A percentile compares a stretch with the other conserved stretches of the same genome.
Evolutionary conservation across 202 grass and related monocot species (phyloP).

Genomic region (Schoenoplectus triqueter): DNA sequence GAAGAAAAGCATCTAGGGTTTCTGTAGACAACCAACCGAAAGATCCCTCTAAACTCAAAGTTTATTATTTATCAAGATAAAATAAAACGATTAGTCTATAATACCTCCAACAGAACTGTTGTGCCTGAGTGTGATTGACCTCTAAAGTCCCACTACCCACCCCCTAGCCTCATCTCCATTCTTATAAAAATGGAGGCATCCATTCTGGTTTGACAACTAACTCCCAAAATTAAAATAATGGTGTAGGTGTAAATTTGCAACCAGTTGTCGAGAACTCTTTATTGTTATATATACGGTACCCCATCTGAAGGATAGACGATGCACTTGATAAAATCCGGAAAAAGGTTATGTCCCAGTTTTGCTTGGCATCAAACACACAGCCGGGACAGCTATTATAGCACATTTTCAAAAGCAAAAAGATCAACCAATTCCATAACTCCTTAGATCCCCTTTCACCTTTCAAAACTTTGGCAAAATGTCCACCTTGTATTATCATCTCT

Average conservation of each 20-base stretch:
- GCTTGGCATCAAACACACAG: slow-evolving; percentile 47
- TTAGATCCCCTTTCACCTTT: slow-evolving; percentile 24
- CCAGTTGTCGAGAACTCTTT: neutral
- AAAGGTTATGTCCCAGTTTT: slow-evolving; percentile 35
- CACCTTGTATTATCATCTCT: slow-evolving; percentile 28
- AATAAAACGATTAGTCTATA: slow-evolving; percentile 36
- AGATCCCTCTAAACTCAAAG: slow-evolving; percentile 38
- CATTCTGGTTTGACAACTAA: neutral
- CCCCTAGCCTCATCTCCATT: too few relatives aligned
- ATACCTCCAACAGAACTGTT: slow-evolving; percentile 41
- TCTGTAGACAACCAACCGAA: slow-evolving; percentile 30
- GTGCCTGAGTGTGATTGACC: slow-evolving; percentile 25
- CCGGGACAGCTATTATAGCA: slow-evolving; percentile 35
- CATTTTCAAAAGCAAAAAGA: slow-evolving; percentile 38
- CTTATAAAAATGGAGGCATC: neutral
- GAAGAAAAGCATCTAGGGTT: slow-evolving; percentile 38
- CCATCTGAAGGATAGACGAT: slow-evolving; percentile 14
- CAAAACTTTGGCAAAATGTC: slow-evolving; percentile 35
- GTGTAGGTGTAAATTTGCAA: neutral
- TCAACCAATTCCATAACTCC: slow-evolving; percentile 25
- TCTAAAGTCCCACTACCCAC: slow-evolving; percentile 16
- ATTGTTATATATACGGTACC: neutral
- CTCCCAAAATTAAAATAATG: slow-evolving; percentile 3
- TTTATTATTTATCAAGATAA: slow-evolving; percentile 23
- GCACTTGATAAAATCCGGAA: slow-evolving; percentile 25